These are phyloP conservation scores for Secale cereale DNA, from an alignment of 176 grass and related monocot species.

Conservation along the genomic window DNA sequence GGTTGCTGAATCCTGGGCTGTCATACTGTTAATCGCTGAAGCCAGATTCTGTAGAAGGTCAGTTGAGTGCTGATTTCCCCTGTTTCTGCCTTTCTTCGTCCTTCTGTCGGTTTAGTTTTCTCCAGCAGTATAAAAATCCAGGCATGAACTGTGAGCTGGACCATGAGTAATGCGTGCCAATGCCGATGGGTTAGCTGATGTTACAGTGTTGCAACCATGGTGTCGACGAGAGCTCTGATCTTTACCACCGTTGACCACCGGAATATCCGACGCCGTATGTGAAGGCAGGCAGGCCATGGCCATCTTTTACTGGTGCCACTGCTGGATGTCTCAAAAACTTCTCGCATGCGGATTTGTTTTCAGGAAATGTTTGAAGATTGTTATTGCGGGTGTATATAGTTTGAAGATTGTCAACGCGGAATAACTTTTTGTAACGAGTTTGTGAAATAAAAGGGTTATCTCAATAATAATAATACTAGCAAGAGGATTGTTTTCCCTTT, in stretches of 20 bases:
- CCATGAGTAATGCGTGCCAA: background rate
- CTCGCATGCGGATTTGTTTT: background rate
- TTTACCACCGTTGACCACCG: too few species aligned
- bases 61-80: slow-evolving; percentile 4
- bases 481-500: background rate
- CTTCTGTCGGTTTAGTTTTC: background rate
- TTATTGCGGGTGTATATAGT: background rate
- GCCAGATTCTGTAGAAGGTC: background rate
- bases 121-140: background rate
- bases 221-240: background rate
- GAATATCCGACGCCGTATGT: background rate
- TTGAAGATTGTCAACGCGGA: background rate
- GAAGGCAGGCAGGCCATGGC: background rate
- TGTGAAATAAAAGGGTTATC: background rate
- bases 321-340: background rate
- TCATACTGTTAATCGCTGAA: background rate
- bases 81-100: background rate
- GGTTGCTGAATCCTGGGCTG: background rate
- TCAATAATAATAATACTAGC: background rate
- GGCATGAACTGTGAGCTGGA: background rate
- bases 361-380: background rate
- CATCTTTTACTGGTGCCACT: background rate
- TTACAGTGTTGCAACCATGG: background rate
- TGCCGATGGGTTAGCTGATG: background rate
- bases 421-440: background rate